A percentile compares a stretch with the other conserved stretches of the same genome.
phyloP scores from a whole-genome alignment of 306 rosid genomes.

The Begonia peltatifolia region DNA sequence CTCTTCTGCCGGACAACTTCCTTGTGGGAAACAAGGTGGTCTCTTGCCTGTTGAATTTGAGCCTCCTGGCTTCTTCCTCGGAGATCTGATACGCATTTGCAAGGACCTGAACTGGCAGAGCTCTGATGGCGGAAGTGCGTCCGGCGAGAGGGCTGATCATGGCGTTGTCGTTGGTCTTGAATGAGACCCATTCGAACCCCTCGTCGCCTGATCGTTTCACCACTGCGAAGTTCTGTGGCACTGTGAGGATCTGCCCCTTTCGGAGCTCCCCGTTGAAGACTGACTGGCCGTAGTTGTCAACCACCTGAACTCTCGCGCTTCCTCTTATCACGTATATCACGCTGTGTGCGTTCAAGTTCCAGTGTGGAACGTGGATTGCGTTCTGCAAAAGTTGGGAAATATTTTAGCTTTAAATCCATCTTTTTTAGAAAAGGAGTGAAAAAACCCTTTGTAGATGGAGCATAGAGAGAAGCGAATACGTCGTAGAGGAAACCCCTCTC shows the following conservation, averaged over 20 bases:
- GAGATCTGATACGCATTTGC: slow-evolving; percentile 17
- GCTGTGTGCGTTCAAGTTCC: slow-evolving; percentile 39
- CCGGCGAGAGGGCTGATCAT: slow-evolving; percentile 30
- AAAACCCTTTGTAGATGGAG: no score
- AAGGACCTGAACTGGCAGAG: slow-evolving; percentile 32
- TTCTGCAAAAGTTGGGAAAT: slow-evolving; percentile 14
- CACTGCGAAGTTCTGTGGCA: slow-evolving; percentile 50
- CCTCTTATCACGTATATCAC: slow-evolving; percentile 34
- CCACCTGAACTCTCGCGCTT: slow-evolving; percentile 31
- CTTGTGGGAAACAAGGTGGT: slow-evolving; percentile 16
- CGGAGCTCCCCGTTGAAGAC: slow-evolving; percentile 26
- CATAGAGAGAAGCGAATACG: not conserved
- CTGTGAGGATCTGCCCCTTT: slow-evolving; percentile 21
- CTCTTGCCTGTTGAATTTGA: slow-evolving; percentile 31
- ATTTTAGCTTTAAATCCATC: no score
- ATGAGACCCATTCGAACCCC: slow-evolving; percentile 32
- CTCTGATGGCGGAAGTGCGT: slow-evolving; percentile 8
- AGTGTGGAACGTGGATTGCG: slow-evolving; percentile 40
- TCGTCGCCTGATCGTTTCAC: slow-evolving; percentile 21
- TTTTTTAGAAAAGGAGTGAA: no score
- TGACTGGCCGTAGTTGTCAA: slow-evolving; percentile 27
- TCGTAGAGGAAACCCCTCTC: slow-evolving; percentile 22
- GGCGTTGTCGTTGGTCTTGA: slow-evolving; percentile 41
- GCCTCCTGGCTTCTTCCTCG: slow-evolving; percentile 16
- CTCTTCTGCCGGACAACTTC: slow-evolving; percentile 4